Evolutionary conservation across 495 filamentous ascomycete genomes (phyloP).

Genomic region (Pyronema domesticum): DNA sequence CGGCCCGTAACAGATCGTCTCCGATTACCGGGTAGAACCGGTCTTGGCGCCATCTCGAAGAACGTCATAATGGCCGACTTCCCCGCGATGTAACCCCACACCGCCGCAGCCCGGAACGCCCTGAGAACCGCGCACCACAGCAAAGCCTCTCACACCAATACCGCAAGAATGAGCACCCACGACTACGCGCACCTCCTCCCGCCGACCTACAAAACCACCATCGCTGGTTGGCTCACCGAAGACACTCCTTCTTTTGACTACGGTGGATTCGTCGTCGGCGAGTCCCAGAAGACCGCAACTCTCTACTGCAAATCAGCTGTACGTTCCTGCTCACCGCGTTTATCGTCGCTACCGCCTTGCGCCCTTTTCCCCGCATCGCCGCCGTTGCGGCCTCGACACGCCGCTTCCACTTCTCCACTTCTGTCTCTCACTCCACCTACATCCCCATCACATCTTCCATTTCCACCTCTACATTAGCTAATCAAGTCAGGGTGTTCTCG

Average conservation of each 20-base stretch:
- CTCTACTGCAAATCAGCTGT: constrained; percentile 72
- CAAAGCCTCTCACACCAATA: not conserved
- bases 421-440: not conserved
- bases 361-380: not conserved
- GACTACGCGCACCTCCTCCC: constrained; percentile 71
- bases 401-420: not conserved
- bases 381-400: not conserved
- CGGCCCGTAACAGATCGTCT: no score
- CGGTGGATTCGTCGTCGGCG: constrained; percentile 89
- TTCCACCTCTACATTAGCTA: not conserved
- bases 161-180: not conserved
- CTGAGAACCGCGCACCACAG: not conserved
- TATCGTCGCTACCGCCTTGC: no score
- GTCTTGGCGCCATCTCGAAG: no score
- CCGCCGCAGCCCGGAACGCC: no score
- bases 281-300: constrained; percentile 54
- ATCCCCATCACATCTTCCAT: not conserved
- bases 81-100: no score
- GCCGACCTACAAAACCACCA: constrained; percentile 57
- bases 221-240: constrained; percentile 77
- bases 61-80: no score
- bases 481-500: constrained; percentile 49
- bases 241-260: constrained; percentile 94
- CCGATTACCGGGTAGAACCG: no score
- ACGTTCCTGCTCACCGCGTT: constrained; percentile 6